Base-by-base conservation (phyloP, 305 asterid species). In the Caryopteris hybrid region DNA sequence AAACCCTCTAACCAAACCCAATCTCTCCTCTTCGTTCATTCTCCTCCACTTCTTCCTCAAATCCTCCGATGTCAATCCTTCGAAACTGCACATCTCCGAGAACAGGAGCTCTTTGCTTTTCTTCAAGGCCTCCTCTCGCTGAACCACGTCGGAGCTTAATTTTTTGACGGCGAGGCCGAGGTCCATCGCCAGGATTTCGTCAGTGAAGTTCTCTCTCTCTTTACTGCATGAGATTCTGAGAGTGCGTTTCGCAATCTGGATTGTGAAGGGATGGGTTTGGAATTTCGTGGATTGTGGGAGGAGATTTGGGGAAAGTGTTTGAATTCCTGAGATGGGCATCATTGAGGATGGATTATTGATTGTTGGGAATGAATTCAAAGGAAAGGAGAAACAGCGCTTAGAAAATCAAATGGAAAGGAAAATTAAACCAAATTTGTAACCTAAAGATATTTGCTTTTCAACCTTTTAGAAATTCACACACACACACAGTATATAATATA, bases 61-160 rank as follows among this genome's bases (percentile, higher is more conserved):
- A 68, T 92, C 95, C 27, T 76, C 91, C 7, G 85, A 69, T 53
- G 74, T 74, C 79, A 84, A 42, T 9, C 88, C 89, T 58, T 14
- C 39, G 78, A 84, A 85, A 47, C 64, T 60, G 78, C 89, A 82
- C 1, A 89, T 21, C 76, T 87, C 95, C 0, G 66, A 25, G 79
- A 86, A 87, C 55, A 92, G 73, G 17, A 92, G 80, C 70, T 86
- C 78, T 54, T 74, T 86, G 92, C 95, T 81, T 63, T 82, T 87
- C 67, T 71, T 74, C 68, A 91, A 42, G 3, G 98, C 98, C 34
- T 85, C 88, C 42, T 83, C 84, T 42, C 81, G 78, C 39, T 76
- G 84, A 8, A 74, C 50, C 5, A 13, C 31, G 21, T 64, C 61
- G 71, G 82, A 38, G 17, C 72, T 86, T 14, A 85, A 14, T 61